Evolutionary conservation across 169 alveolate species (phyloP), one percentile per base, ranked within the genome.

Genomic region (Plasmodium cynomolgi): DNA sequence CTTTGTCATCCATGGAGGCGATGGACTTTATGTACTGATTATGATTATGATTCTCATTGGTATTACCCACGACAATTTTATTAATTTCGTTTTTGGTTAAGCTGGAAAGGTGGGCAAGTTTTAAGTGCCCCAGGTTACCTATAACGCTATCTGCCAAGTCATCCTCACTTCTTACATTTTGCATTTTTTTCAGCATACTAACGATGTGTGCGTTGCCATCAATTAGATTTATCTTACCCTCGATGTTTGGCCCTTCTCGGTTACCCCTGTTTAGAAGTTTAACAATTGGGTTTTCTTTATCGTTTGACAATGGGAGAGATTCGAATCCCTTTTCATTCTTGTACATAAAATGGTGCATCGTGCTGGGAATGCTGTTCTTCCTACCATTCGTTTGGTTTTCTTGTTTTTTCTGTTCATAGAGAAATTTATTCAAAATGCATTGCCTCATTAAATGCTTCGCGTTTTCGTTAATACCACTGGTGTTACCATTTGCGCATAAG

Each of bases 21-120:
- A 84, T 44, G 29, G 92, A 84, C 20, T 68, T 79, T n/a, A 84
- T 71, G 68, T 84, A 84, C 26, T 26, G 29, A 39, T 81, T 20
- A 13, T 56, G 56, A 75, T 54, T 17, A 13, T 56, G 56, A 75
- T 54, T 17, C 6, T 8, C 68, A 81, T 33, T 41, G 8, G 3
- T 20, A 31, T 71, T 33, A 39, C 50, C 39, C 47, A 31, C 9
- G 26, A 39, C 7, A 29, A 11, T 0, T 79, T 84, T 73, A 9
- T 84, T 44, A 1, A 37, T 37, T 33, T 84, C 83, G 20, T 84
- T 29, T 8, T 71, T 71, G 23, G 74, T 33, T 20, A 84, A 68
- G 50, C 50, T 84, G 13, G 33, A 3, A 20, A 26, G 29, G 29
- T 79, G 26, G 74, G 13, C 1, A n/a, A 11, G 23, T 6, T 23